Evolutionary conservation across 371 early-diverging fungal genomes (phyloP).

Genomic region (Rhizopus microsporus): DNA sequence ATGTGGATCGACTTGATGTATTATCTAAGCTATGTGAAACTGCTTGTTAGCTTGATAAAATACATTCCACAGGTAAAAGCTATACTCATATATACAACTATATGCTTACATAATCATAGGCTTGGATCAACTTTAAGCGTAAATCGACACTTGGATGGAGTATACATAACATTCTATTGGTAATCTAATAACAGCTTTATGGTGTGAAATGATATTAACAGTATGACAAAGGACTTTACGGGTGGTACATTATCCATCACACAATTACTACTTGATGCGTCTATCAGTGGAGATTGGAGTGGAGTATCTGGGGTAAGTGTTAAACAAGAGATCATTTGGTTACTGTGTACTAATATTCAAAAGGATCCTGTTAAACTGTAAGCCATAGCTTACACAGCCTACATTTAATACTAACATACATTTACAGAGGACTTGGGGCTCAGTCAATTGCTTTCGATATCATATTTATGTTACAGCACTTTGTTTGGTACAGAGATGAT

Average conservation of each 20-base stretch:
- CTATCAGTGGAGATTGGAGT: conserved; percentile 65
- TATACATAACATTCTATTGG: conserved; percentile 85
- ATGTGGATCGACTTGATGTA: conserved; percentile 72
- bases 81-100: neutral
- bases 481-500: conserved; percentile 62
- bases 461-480: conserved; percentile 87
- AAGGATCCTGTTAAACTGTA: conserved; percentile 61
- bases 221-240: conserved; percentile 67
- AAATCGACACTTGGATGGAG: conserved; percentile 93
- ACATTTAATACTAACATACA: neutral
- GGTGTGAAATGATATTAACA: neutral
- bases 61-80: conserved; percentile 82
- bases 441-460: conserved; percentile 81
- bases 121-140: conserved; percentile 71
- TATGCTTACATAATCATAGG: conserved; percentile 29
- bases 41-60: conserved; percentile 77
- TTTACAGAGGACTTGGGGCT: conserved; percentile 71
- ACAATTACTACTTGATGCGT: conserved; percentile 83
- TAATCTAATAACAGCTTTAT: conserved; percentile 12
- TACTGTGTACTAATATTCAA: neutral
- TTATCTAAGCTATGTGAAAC: conserved; percentile 79
- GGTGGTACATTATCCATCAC: conserved; percentile 83
- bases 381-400: conserved; percentile 11
- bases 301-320: conserved; percentile 65
- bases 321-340: neutral